Conservation (phyloP, 768 basidiomycete genomes). For the Xerocomellus chrysenteron region DNA sequence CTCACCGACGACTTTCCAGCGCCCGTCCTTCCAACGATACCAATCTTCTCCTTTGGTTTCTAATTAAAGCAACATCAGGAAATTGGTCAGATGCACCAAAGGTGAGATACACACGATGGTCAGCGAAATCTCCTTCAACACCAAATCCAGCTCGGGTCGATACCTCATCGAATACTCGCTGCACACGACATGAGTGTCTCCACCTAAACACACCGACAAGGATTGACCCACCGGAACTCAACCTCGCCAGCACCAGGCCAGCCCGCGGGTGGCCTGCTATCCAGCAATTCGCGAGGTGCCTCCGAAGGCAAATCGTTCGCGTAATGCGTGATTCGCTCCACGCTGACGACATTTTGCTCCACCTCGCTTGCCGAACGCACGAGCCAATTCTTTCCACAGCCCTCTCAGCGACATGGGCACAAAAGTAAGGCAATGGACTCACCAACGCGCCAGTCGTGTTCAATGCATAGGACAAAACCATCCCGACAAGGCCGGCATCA, state of each 20-base stretch:
- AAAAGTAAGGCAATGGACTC: slow-evolving; percentile 21
- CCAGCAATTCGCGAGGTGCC: slow-evolving; percentile 68
- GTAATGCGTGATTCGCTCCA: slow-evolving; percentile 86
- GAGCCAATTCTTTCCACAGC: slow-evolving; percentile 63
- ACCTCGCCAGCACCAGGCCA: slow-evolving; percentile 81
- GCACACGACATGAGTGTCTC: neutral
- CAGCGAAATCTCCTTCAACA: slow-evolving; percentile 74
- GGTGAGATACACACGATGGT: slow-evolving; percentile 48
- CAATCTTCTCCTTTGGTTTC: slow-evolving; percentile 82
- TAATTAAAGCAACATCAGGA: slow-evolving; percentile 28
- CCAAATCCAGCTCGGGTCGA: slow-evolving; percentile 74
- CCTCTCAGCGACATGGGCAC: neutral
- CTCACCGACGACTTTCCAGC: slow-evolving; percentile 74
- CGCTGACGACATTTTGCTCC: slow-evolving; percentile 87
- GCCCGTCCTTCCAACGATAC: slow-evolving; percentile 86
- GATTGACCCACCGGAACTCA: slow-evolving; percentile 61
- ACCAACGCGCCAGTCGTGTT: slow-evolving; percentile 83
- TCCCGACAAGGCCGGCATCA: slow-evolving; percentile 84
- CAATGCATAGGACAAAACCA: slow-evolving; percentile 82
- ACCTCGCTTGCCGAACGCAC: slow-evolving; percentile 84
- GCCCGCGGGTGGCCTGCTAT: slow-evolving; percentile 45
- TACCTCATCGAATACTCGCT: slow-evolving; percentile 78
- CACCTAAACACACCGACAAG: neutral
- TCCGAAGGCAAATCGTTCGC: slow-evolving; percentile 64
- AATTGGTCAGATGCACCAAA: neutral